A percentile compares a stretch with the other conserved stretches of the same genome.
These are phyloP conservation scores for Ambrosia artemisiifolia DNA, from an alignment of 129 eudicot genomes.

Conservation along the genomic window DNA sequence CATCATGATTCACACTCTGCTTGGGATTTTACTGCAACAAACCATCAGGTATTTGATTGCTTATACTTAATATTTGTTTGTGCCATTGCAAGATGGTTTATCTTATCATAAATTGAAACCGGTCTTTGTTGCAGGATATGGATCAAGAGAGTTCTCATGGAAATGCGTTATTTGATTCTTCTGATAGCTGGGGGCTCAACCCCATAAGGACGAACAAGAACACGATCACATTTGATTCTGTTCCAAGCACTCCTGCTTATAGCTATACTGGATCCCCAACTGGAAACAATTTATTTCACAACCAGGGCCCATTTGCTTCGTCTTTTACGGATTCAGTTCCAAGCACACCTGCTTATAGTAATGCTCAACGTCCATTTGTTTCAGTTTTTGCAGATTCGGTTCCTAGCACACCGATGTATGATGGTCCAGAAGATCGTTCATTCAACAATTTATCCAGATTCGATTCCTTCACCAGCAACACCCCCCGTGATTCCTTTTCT, in stretches of 20 bases:
- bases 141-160: slow-evolving; percentile 43
- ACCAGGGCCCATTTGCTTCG: slow-evolving; percentile 40
- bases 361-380: slow-evolving; percentile 12
- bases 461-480: slow-evolving; percentile 41
- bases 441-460: slow-evolving; percentile 49
- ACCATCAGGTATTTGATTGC: slow-evolving; percentile 36
- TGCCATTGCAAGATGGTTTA: slow-evolving; percentile 3
- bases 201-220: slow-evolving; percentile 57
- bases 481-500: slow-evolving; percentile 34
- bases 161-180: slow-evolving; percentile 47
- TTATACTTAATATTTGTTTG: slow-evolving; percentile 1
- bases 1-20: slow-evolving; percentile 53
- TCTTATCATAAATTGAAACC: not conserved
- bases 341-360: slow-evolving; percentile 58
- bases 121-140: slow-evolving; percentile 40
- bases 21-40: slow-evolving; percentile 49
- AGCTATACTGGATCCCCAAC: slow-evolving; percentile 48
- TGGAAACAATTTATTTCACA: slow-evolving; percentile 43
- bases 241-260: slow-evolving; percentile 72
- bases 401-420: slow-evolving; percentile 38
- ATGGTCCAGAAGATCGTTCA: slow-evolving; percentile 38
- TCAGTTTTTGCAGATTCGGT: slow-evolving; percentile 30
- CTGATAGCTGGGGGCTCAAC: slow-evolving; percentile 60
- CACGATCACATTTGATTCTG: slow-evolving; percentile 51
- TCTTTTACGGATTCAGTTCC: slow-evolving; percentile 62